Evolutionary conservation across 495 filamentous ascomycete species (phyloP).

Genomic region (Talaromyces liani): DNA sequence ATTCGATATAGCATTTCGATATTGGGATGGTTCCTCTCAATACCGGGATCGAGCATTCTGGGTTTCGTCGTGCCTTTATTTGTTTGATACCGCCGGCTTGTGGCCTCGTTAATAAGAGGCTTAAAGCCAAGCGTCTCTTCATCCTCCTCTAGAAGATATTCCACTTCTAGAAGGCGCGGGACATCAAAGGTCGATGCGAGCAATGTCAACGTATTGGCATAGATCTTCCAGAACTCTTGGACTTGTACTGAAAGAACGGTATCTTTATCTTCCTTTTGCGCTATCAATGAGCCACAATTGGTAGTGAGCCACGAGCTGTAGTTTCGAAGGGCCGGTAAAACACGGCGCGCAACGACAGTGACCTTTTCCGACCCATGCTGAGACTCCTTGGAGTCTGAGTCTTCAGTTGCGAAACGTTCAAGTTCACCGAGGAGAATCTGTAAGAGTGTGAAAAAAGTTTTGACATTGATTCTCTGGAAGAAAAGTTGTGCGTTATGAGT

Average conservation of each 20-base stretch:
- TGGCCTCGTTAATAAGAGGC: slow-evolving; percentile 49
- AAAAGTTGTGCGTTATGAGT: slow-evolving; percentile 55
- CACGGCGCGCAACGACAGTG: slow-evolving; percentile 53
- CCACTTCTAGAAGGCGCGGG: slow-evolving; percentile 44
- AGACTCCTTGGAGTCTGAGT: slow-evolving; percentile 27
- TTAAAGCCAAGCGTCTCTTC: slow-evolving; percentile 67
- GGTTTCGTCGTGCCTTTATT: slow-evolving; percentile 41
- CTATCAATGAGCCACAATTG: slow-evolving; percentile 40
- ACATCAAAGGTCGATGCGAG: slow-evolving; percentile 54
- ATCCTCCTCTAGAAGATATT: slow-evolving; percentile 74
- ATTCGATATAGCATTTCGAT: slow-evolving; percentile 67
- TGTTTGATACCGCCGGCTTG: slow-evolving; percentile 41
- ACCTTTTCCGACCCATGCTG: slow-evolving; percentile 46
- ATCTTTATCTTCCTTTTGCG: slow-evolving; percentile 48
- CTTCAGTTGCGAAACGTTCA: slow-evolving; percentile 47
- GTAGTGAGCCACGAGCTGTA: slow-evolving; percentile 67
- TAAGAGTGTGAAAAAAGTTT: slow-evolving; percentile 70
- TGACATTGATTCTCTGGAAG: slow-evolving; percentile 73
- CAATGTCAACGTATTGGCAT: slow-evolving; percentile 58
- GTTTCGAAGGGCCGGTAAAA: slow-evolving; percentile 62
- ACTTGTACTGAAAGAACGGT: slow-evolving; percentile 50
- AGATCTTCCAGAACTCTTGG: slow-evolving; percentile 64
- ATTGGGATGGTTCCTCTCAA: slow-evolving; percentile 54
- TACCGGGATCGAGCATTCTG: slow-evolving; percentile 44
- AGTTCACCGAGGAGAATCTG: slow-evolving; percentile 64